phyloP scores from a whole-genome alignment of 2,329 filamentous ascomycete genomes.

The Aspergillus candidus region DNA sequence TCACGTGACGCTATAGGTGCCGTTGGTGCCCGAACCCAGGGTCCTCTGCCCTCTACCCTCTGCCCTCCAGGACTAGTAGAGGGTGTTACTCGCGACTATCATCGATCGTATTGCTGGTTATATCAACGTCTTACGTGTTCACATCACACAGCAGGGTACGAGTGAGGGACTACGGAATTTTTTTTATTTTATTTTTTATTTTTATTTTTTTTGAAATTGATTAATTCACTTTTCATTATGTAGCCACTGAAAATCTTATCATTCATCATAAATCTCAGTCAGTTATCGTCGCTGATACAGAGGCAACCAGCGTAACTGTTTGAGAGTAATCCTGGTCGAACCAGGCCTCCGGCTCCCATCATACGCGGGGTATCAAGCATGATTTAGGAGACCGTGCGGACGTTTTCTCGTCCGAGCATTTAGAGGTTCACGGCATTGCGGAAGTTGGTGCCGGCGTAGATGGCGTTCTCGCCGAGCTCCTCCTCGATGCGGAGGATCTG shows the following conservation, averaged over 20 bases:
- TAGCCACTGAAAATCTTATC: slow-evolving; percentile 17
- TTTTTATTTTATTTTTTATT: too few species aligned
- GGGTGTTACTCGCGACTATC: too few species aligned
- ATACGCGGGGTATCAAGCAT: slow-evolving; percentile 2
- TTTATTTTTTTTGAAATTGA: neutral
- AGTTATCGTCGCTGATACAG: neutral
- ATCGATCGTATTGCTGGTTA: neutral
- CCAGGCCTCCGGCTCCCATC: slow-evolving; percentile 7
- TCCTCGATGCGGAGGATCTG: slow-evolving; percentile 99
- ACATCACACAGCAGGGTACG: neutral
- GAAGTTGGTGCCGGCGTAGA: slow-evolving; percentile 92
- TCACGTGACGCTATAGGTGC: slow-evolving; percentile 12
- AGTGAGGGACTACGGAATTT: neutral
- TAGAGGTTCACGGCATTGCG: slow-evolving; percentile 84
- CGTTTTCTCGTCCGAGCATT: slow-evolving; percentile 27
- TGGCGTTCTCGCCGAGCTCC: slow-evolving; percentile 84
- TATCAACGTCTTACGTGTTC: neutral
- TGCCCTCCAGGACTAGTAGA: neutral
- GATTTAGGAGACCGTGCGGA: slow-evolving; percentile 1
- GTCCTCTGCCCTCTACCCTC: neutral
- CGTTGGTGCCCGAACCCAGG: slow-evolving; percentile 13
- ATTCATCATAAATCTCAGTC: slow-evolving; percentile 21
- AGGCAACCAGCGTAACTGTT: slow-evolving; percentile 3
- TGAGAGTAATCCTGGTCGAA: slow-evolving; percentile 3
- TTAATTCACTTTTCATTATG: slow-evolving; percentile 18